phyloP scores from a whole-genome alignment of 2,329 filamentous ascomycete genomes.

The Xylaria arbuscula region DNA sequence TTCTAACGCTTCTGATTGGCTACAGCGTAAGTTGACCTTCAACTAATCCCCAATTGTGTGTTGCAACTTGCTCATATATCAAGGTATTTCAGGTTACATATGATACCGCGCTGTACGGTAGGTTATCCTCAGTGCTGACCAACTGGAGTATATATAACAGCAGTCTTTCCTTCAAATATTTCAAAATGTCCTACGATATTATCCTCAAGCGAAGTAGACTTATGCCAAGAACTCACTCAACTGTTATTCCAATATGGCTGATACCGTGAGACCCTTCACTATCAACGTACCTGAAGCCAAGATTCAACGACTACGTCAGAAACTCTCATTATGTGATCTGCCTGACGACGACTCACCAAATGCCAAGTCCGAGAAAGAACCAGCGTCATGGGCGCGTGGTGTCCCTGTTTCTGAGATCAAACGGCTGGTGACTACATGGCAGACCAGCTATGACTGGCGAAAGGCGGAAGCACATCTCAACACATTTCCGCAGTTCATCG shows the following conservation, averaged over 20 bases:
- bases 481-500: constrained; percentile 67
- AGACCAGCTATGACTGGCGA: constrained; percentile 67
- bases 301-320: constrained; percentile 21
- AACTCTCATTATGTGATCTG: constrained; percentile 19
- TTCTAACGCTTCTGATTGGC: not conserved
- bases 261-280: constrained; percentile 9
- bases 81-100: not conserved
- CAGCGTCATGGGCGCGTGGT: constrained; percentile 50
- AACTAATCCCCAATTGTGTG: not conserved
- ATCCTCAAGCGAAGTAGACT: not conserved
- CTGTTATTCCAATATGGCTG: constrained; percentile 13
- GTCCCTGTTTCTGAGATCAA: constrained; percentile 49
- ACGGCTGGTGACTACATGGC: constrained; percentile 55
- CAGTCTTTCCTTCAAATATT: not conserved
- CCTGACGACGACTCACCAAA: constrained; percentile 1
- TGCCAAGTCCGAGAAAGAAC: not conserved
- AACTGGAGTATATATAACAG: not conserved
- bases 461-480: constrained; percentile 69
- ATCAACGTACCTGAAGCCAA: constrained; percentile 17
- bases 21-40: constrained; percentile 4
- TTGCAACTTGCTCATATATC: not conserved
- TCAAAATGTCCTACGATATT: not conserved
- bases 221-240: not conserved
- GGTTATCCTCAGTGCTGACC: not conserved
- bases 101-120: not conserved